A percentile compares a stretch with the other conserved stretches of the same genome.
phyloP scores from a whole-genome alignment of 768 basidiomycete genomes.

The Tricholoma matsutake region DNA sequence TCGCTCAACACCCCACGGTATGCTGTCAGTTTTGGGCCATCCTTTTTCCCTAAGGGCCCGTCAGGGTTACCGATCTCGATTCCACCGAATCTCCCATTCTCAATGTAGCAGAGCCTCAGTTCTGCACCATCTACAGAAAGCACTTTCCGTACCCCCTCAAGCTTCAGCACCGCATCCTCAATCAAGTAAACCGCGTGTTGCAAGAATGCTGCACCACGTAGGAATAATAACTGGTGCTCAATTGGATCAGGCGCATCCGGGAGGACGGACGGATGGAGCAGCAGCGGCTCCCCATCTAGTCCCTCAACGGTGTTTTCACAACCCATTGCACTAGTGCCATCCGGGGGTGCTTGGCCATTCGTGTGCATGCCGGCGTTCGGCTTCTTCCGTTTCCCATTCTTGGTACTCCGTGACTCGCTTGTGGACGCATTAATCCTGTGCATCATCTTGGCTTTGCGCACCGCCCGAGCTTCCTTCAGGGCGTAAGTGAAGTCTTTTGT shows the following conservation, averaged over 20 bases:
- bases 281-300: conserved; percentile 48
- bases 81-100: conserved; percentile 77
- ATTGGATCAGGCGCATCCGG: conserved; percentile 84
- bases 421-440: conserved; percentile 45
- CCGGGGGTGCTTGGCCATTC: conserved; percentile 66
- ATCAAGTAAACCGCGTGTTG: conserved; percentile 76
- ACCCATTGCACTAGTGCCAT: conserved; percentile 52
- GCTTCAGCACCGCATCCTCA: conserved; percentile 64
- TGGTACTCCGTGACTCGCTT: conserved; percentile 32
- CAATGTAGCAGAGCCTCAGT: conserved; percentile 71
- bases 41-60: conserved; percentile 63
- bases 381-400: conserved; percentile 55
- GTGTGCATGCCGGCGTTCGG: conserved; percentile 37
- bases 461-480: conserved; percentile 70
- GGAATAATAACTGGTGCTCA: conserved; percentile 80
- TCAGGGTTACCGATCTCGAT: conserved; percentile 81
- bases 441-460: conserved; percentile 59
- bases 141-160: conserved; percentile 66
- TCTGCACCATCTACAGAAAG: conserved; percentile 68
- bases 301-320: conserved; percentile 43
- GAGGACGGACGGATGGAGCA: conserved; percentile 69
- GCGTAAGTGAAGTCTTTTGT: conserved; percentile 80
- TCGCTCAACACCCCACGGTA: conserved; percentile 62
- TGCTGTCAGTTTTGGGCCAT: conserved; percentile 57
- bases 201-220: conserved; percentile 79